Base-by-base conservation (phyloP, 2,329 filamentous ascomycete species). In the Laburnicola sp. region DNA sequence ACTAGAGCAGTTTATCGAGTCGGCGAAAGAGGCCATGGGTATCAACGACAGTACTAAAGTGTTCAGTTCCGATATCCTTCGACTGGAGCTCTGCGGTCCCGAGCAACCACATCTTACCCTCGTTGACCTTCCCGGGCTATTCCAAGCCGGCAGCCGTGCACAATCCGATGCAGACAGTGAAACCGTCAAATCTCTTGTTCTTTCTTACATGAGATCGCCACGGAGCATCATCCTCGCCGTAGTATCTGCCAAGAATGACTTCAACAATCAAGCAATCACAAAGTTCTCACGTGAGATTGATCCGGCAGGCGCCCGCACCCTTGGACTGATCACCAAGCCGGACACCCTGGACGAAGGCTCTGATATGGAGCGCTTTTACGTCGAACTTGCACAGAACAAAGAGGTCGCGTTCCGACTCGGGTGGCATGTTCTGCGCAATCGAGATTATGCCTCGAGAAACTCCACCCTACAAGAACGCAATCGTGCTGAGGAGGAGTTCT, bases 181-280 rank as follows among this genome's bases (percentile, higher is more conserved):
- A 4, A 53, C 67, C 0, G 64, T 76, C 16, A 55, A 57, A 6
- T 50, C 55, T 3, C 54, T 77, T n/a, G 75, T 79, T 0, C 62
- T 78, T 2, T 67, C 68, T 0, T 88, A 88, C 57, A 84, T 88
- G 75, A 60, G 62, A 62, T n/a, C 80, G 26, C 63, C 72, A 9
- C 76, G 82, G n/a, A 86, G 77, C 58, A 83, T 87, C 47, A 82
- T 86, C 1, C 69, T 86, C 0, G 79, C 81, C 0, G 70, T 76
- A 0, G 61, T 75, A 0, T 72, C 69, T 1, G 72, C 74, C 0
- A 71, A 70, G 45, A 69, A 73, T 10, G 76, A 83, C 37, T 75
- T 79, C 57, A 80, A 80, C 6, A 79, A 83, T 21, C 84, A 89
- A 59, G 70, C 75, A 1, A 78, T 88, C 2, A 71, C 81, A 0